Conservation (phyloP, 1,284 basidiomycete species). For the Schizopora paradoxa region DNA sequence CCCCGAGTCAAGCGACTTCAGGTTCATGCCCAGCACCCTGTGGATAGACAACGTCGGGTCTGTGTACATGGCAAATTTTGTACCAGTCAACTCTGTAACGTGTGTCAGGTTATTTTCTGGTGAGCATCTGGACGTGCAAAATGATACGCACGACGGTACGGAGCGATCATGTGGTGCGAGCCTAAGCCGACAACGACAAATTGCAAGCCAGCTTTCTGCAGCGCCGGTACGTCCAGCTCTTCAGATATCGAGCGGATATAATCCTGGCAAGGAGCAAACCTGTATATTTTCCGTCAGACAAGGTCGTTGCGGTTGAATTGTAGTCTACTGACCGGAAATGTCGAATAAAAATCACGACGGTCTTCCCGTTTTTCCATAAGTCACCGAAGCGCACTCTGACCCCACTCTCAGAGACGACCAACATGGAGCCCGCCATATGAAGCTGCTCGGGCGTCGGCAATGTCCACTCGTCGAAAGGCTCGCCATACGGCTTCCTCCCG, state of each 20-base stretch:
- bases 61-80: constrained; percentile 65
- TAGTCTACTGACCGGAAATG: constrained; percentile 54
- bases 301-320: constrained; percentile 2
- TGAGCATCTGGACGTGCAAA: neutral
- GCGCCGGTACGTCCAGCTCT: constrained; percentile 44
- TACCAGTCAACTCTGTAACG: constrained; percentile 49
- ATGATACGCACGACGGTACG: constrained; percentile 51
- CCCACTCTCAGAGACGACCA: constrained; percentile 65
- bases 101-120: neutral
- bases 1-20: constrained; percentile 43
- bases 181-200: constrained; percentile 80
- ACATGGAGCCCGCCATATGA: constrained; percentile 53
- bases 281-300: constrained; percentile 21
- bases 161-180: constrained; percentile 63
- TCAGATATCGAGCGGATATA: constrained; percentile 69
- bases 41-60: constrained; percentile 73
- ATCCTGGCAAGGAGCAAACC: constrained; percentile 79
- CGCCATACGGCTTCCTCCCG: neutral
- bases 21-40: constrained; percentile 69
- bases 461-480: constrained; percentile 12
- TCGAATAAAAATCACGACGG: constrained; percentile 71
- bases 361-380: constrained; percentile 58
- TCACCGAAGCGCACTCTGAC: constrained; percentile 65
- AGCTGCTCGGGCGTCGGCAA: constrained; percentile 47
- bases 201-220: constrained; percentile 49